phyloP scores from a whole-genome alignment of 1,284 basidiomycete genomes.

The Ceratobasidium sp. region DNA sequence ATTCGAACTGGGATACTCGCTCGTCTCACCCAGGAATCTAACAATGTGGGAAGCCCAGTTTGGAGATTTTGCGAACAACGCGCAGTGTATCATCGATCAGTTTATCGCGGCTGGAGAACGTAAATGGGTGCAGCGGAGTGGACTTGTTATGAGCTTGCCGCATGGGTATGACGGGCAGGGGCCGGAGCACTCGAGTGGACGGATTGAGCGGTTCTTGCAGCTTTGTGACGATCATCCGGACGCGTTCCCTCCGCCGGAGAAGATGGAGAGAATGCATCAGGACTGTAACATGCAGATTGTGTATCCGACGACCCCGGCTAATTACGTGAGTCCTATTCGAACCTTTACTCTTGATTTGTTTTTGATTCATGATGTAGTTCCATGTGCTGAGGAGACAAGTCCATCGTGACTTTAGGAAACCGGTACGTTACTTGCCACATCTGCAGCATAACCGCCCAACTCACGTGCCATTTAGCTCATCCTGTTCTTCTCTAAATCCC shows the following conservation, averaged over 20 bases:
- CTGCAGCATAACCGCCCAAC: conserved; percentile 82
- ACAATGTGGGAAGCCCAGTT: conserved; percentile 99
- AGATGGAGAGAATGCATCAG: conserved; percentile 61
- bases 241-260: conserved; percentile 76
- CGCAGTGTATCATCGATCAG: conserved; percentile 91
- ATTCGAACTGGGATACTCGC: conserved; percentile 98
- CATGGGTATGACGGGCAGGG: conserved; percentile 92
- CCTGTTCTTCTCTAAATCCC: conserved; percentile 96
- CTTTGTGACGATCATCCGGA: conserved; percentile 53
- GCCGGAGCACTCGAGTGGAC: conserved; percentile 89
- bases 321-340: conserved; percentile 63
- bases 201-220: conserved; percentile 89
- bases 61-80: conserved; percentile 97
- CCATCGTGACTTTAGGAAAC: conserved; percentile 86
- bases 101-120: conserved; percentile 98
- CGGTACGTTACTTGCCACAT: conserved; percentile 53
- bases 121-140: conserved; percentile 96
- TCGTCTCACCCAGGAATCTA: conserved; percentile 93
- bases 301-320: conserved; percentile 89
- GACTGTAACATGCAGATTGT: conserved; percentile 86
- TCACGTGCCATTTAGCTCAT: conserved; percentile 82
- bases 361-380: conserved; percentile 62
- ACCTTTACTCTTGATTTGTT: too few species aligned
- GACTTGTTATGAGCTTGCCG: conserved; percentile 87
- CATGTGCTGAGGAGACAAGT: conserved; percentile 88